Evolutionary conservation across 1,284 basidiomycete species (phyloP), one percentile per base, ranked within the genome.

Genomic region (Coniferiporia weirii): DNA sequence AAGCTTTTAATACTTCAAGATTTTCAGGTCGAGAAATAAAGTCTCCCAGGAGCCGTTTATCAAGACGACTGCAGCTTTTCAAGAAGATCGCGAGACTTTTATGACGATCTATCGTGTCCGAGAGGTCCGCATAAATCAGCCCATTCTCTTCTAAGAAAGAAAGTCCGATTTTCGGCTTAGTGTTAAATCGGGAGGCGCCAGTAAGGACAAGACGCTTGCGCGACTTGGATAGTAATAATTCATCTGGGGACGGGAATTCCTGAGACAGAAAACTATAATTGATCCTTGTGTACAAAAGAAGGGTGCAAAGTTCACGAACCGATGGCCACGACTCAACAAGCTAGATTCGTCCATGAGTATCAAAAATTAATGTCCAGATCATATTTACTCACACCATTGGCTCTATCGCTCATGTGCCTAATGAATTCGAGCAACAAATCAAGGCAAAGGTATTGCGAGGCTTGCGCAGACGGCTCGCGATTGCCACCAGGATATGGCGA

Each of bases 31-130:
- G 84, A 3, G 93, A 95, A 53, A 99, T 84, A 71, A 88, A 99
- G 70, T 99, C 97, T 7, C 97, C 97, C 1, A 99, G 77, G 1
- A 97, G 75, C 62, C 92, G 90, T 75, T 99, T 99, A 73, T 99
- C 95, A 36, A 99, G 77, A 38, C 91, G 79, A 1, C 89, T 85
- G 57, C 89, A 93, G 47, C 81, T 85, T 73, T 95, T 95, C 63
- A 99, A 75, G 73, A 98, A 98, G 43, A 71, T 81, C 3, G 97
- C 96, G 40, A 87, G 76, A 68, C 83, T 91, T 59, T 76, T 79
- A 36, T 75, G 75, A 64, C 78, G 84, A 51, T 82, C 77, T 56
- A 83, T 73, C 6, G 79, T 76, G 9, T 80, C 73, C 59, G 82
- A 82, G 52, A 81, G 73, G 64, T 89, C 85, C 10, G 81, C 76